These are phyloP conservation scores for Hanseniaspora mollemarum DNA, from an alignment of 805 yeast genomes.

Conservation along the genomic window DNA sequence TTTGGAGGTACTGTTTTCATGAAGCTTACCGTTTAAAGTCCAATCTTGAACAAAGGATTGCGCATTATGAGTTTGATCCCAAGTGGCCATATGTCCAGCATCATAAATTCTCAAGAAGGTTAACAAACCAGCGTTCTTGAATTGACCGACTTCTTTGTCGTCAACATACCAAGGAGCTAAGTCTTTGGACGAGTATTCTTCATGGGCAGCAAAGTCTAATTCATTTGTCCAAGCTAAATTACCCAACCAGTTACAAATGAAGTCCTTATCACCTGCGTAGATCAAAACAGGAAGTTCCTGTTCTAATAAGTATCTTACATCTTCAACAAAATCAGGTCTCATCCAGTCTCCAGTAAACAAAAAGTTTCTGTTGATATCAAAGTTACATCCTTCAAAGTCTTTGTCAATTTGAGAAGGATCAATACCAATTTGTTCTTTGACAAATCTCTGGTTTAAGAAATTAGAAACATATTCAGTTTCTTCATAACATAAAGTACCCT, in stretches of 20 bases:
- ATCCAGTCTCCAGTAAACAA: slow-evolving; percentile 82
- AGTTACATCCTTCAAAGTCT: slow-evolving; percentile 65
- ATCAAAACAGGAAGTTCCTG: slow-evolving; percentile 67
- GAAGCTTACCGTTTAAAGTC: slow-evolving; percentile 32
- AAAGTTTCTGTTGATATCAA: slow-evolving; percentile 68
- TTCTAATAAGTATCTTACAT: slow-evolving; percentile 61
- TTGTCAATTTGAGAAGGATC: slow-evolving; percentile 33
- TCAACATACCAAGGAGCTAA: slow-evolving; percentile 36
- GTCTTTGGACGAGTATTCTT: slow-evolving; percentile 40
- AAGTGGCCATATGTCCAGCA: slow-evolving; percentile 96
- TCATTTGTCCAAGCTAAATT: slow-evolving; percentile 75
- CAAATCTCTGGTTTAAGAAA: slow-evolving; percentile 66
- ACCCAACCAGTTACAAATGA: slow-evolving; percentile 94
- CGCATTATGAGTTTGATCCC: slow-evolving; percentile 68
- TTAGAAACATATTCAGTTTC: slow-evolving; percentile 62
- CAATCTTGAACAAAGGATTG: slow-evolving; percentile 78
- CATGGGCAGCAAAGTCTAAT: slow-evolving; percentile 54
- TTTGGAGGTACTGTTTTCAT: slow-evolving; percentile 14
- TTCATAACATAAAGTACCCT: slow-evolving; percentile 67
- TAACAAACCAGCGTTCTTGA: slow-evolving; percentile 53
- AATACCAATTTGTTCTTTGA: slow-evolving; percentile 75
- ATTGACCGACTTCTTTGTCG: slow-evolving; percentile 55
- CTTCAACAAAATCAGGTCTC: slow-evolving; percentile 67
- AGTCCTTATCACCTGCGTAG: slow-evolving; percentile 94
- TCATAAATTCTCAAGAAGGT: slow-evolving; percentile 75